Evolutionary conservation across 2,329 filamentous ascomycete species (phyloP).

Genomic region (Xylariaceae sp.): DNA sequence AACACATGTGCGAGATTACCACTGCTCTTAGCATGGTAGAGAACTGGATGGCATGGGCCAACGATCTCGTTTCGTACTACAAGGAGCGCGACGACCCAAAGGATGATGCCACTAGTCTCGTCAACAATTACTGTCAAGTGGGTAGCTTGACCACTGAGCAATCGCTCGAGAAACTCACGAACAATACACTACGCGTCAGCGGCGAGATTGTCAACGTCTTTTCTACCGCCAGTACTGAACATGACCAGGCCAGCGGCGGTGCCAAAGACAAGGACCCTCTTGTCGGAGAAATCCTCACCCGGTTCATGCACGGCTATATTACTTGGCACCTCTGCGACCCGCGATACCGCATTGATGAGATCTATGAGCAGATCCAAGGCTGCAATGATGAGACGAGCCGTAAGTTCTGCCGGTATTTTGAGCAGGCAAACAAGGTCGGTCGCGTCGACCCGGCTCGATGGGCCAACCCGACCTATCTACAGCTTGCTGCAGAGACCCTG

Average conservation of each 20-base stretch:
- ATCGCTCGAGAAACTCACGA: conserved; percentile 17
- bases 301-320: conserved; percentile 20
- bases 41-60: conserved; percentile 19
- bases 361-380: conserved; percentile 6
- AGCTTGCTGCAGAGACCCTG: not conserved
- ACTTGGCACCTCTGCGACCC: conserved; percentile 20
- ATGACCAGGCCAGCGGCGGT: no score
- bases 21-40: conserved; percentile 19
- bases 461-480: not conserved
- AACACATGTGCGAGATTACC: conserved; percentile 16
- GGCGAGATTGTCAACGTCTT: conserved; percentile 20
- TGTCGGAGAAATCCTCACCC: conserved; percentile 3
- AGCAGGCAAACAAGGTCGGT: conserved; percentile 3
- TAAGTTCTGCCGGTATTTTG: conserved; percentile 6
- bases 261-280: conserved; percentile 12
- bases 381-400: not conserved
- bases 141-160: conserved; percentile 11
- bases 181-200: conserved; percentile 13
- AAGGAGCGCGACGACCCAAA: conserved; percentile 21
- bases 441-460: conserved; percentile 1
- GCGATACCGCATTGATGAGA: conserved; percentile 17
- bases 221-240: not conserved
- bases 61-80: conserved; percentile 23
- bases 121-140: conserved; percentile 17
- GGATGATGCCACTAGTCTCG: conserved; percentile 16